Evolutionary conservation across 2,329 filamentous ascomycete species (phyloP), one percentile per base, ranked within the genome.

Genomic region (Coniochaeta sp.): DNA sequence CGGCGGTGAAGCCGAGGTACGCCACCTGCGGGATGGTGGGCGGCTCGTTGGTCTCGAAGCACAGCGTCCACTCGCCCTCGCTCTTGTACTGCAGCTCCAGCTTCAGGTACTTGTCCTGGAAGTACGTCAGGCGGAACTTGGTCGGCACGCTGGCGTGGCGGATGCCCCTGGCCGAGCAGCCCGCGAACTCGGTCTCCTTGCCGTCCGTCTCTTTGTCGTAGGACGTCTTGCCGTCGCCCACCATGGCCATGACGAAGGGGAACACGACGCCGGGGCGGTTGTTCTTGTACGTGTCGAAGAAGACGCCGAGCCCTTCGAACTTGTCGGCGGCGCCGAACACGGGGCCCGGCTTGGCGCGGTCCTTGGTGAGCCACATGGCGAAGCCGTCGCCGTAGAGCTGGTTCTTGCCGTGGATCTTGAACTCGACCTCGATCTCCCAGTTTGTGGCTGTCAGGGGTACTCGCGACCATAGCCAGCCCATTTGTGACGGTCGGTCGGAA

Each of bases 211-310:
- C 84, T 74, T 96, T 91, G 75, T 97, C 91, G 72, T 99, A 99
- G 13, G 76, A 67, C 6, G 87, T 95, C 66, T 90, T 77, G 56
- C 94, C 92, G 67, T 99, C 94, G 54, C 94, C 94, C 60, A 91
- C 78, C 94, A 97, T 97, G 56, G 91, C 92, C 91, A 97, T 96
- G 63, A 99, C 87, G 66, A 96, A 96, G 49, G 94, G 94, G 72
- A 99, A 99, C 46, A 96, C 88, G 38, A 90, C 87, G 40, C 94
- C 94, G 0, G 94, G 92, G 13, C 94, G 85, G 75, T 96, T 96
- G 77, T 99, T 99, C 83, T 99, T 99, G 79, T 99, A 99, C 42
- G 94, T 99, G 68, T 99, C 94, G 73, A 99, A 82, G 75, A 96
- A 97, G 69, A 99, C 80, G 51, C 91, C 94, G 46, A 99, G 79